phyloP scores from a whole-genome alignment of 2,329 filamentous ascomycete species.

The Ceratocystis eucalypticola region DNA sequence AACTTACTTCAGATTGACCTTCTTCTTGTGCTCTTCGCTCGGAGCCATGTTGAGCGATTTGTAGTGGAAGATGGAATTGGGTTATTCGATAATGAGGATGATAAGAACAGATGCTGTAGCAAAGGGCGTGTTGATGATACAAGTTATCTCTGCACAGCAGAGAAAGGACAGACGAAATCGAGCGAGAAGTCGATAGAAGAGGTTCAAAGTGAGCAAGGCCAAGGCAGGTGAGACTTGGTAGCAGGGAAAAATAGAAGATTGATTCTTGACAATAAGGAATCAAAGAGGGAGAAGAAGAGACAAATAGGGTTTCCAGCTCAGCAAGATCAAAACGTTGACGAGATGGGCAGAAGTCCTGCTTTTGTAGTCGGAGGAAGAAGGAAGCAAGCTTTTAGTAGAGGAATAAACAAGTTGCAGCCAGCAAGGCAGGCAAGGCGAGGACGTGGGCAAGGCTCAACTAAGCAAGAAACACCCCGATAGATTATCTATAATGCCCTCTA shows the following conservation, averaged over 20 bases:
- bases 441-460: not conserved
- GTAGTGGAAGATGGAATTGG: not conserved
- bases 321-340: slow-evolving; percentile 1
- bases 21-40: slow-evolving; percentile 60
- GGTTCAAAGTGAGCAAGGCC: not conserved
- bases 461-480: too few relatives aligned
- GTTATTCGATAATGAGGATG: not conserved
- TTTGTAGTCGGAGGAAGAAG: not conserved
- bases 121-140: not conserved
- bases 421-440: slow-evolving; percentile 2
- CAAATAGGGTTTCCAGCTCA: not conserved
- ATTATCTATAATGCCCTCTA: too few relatives aligned
- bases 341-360: not conserved
- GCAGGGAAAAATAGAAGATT: not conserved
- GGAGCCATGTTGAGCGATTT: slow-evolving; percentile 43
- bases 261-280: not conserved
- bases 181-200: not conserved
- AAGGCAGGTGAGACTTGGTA: not conserved
- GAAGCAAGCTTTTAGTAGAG: not conserved
- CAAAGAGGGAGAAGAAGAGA: not conserved
- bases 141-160: slow-evolving; percentile 18
- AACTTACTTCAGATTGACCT: slow-evolving; percentile 69
- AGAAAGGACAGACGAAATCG: slow-evolving; percentile 10
- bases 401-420: not conserved
- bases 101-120: not conserved